These are phyloP conservation scores for Cicer pinnatifidum DNA, from an alignment of 306 rosid species.

Conservation along the genomic window DNA sequence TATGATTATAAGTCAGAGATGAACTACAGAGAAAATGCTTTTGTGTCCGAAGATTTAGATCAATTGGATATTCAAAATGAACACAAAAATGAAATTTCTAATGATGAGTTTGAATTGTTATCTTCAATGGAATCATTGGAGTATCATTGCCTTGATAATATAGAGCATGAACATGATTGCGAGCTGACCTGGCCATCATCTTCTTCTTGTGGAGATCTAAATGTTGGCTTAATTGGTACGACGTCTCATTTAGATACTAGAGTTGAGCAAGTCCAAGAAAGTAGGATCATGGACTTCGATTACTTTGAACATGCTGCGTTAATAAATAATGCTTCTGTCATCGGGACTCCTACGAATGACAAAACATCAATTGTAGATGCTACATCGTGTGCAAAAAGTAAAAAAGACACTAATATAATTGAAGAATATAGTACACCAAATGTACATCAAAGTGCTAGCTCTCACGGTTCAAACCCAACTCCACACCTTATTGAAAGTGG, in stretches of 20 bases:
- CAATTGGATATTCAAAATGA: conserved; percentile 41
- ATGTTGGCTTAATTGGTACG: conserved; percentile 11
- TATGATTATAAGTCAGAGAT: conserved; percentile 33
- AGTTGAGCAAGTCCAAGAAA: conserved; percentile 36
- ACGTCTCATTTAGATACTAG: conserved; percentile 42
- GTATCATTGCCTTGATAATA: conserved; percentile 41
- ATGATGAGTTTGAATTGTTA: conserved; percentile 43
- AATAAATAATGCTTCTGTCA: conserved; percentile 17
- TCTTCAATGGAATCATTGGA: conserved; percentile 40
- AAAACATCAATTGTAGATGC: conserved; percentile 36
- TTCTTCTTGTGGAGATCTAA: conserved; percentile 35
- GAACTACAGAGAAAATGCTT: conserved; percentile 34
- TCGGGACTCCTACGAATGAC: conserved; percentile 41
- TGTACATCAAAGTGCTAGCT: conserved; percentile 51
- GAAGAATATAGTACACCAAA: conserved; percentile 35
- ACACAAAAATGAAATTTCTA: conserved; percentile 35
- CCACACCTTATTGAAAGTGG: conserved; percentile 42
- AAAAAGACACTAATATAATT: conserved; percentile 20
- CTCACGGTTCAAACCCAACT: conserved; percentile 54
- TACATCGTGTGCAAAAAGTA: conserved; percentile 4
- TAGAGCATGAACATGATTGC: conserved; percentile 39
- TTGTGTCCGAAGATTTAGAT: conserved; percentile 35
- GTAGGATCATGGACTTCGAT: conserved; percentile 33
- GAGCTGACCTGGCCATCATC: conserved; percentile 40
- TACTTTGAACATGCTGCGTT: conserved; percentile 28